Evolutionary conservation across 495 filamentous ascomycete species (phyloP), one percentile per base, ranked within the genome.

Genomic region (Penicillium paradoxum): DNA sequence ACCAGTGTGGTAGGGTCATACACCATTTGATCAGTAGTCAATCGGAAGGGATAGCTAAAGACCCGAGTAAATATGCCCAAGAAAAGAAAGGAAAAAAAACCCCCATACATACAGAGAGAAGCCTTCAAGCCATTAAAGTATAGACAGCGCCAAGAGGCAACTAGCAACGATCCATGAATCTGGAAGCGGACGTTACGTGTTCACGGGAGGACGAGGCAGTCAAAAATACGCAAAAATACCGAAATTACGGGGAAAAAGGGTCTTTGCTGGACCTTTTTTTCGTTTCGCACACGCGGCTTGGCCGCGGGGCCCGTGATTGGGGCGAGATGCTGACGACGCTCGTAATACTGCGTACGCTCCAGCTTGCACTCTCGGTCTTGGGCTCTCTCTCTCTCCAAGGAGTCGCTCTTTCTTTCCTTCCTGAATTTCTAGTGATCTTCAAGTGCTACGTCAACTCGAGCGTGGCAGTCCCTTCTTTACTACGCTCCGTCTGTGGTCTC

Each of bases 271-370:
- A 64, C 66, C 59, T 51, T 61, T 68, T 59, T 66, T 62, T 46
- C 56, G 58, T 66, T 65, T 63, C 58, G 64, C 69, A 73, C 67
- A 71, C 73, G 73, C 73, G 73, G 73, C 73, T 69, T 71, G 68
- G 60, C 56, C 57, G 68, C 58, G 60, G 67, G 63, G 54, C 60
- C 59, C 57, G 60, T 75, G 68, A 75, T 73, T 76, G 70, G 73
- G 65, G 64, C 55, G 49, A 61, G 48, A 64, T 56, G 73, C 73
- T 76, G 73, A 76, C 73, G 73, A 76, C 73, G 73, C 71, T 71
- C 65, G 64, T 60, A 59, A 60, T 60, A 61, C 59, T 43, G 49
- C 32, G 57, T 59, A 61, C 43, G 36, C 48, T 29, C 22, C 38
- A 39, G 37, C 47, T 40, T n/a, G n/a, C n/a, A n/a, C 46, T 37